Conservation (phyloP, 2,329 filamentous ascomycete species). For the Biscogniauxia mediterranea region DNA sequence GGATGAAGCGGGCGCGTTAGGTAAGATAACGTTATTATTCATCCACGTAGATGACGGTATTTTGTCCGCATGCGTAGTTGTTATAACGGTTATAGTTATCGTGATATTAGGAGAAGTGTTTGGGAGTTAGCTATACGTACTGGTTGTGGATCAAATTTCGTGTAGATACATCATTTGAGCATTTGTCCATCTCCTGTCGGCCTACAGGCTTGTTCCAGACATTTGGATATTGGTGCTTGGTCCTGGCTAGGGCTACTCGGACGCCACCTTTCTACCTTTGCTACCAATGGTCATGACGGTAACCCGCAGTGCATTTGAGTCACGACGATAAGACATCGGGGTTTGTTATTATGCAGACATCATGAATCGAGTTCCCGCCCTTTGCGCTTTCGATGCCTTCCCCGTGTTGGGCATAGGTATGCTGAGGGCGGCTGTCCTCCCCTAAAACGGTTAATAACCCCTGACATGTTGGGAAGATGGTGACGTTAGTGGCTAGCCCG, state of each 20-base stretch:
- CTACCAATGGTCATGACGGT: background rate
- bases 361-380: background rate
- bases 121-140: background rate
- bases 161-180: background rate
- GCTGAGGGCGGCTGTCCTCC: background rate
- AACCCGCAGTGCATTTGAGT: background rate
- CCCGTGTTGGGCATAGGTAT: background rate
- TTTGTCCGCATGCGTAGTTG: background rate
- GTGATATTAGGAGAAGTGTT: background rate
- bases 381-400: background rate
- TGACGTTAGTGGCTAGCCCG: background rate
- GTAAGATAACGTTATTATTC: background rate
- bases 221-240: background rate
- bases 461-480: background rate
- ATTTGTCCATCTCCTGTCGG: background rate
- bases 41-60: background rate
- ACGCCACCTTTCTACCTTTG: background rate
- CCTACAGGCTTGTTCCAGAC: background rate
- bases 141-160: background rate
- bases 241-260: background rate
- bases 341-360: background rate
- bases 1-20: background rate
- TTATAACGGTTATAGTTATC: background rate
- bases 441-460: background rate
- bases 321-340: background rate